Percentiles rank a stretch among this genome's conserved stretches.
phyloP scores from a whole-genome alignment of 352 stramenopile genomes.

The Phytophthora aleatoria region DNA sequence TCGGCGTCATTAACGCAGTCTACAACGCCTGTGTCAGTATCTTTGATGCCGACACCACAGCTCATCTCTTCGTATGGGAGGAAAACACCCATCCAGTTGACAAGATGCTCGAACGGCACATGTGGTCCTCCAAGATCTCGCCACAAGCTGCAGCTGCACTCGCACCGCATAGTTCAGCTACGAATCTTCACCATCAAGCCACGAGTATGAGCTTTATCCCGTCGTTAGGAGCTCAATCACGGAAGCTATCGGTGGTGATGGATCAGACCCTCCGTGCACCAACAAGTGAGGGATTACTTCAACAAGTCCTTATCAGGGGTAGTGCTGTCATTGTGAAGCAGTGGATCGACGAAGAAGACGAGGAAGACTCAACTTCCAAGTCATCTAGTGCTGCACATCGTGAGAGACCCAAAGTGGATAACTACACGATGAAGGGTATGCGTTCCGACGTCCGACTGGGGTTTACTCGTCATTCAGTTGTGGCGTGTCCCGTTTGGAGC shows the following conservation, averaged over 20 bases:
- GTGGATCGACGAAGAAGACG: constrained; percentile 41
- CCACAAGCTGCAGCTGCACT: constrained; percentile 28
- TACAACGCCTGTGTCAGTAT: constrained; percentile 77
- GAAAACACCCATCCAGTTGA: constrained; percentile 14
- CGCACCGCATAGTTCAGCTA: constrained; percentile 8
- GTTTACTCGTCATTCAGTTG: constrained; percentile 66
- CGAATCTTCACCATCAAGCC: constrained; percentile 8
- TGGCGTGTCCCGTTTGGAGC: constrained; percentile 76
- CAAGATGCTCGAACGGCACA: constrained; percentile 36
- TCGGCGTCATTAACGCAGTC: constrained; percentile 81
- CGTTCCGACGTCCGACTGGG: constrained; percentile 50
- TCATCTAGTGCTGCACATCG: constrained; percentile 9
- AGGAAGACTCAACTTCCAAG: constrained; percentile 11
- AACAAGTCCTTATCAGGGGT: constrained; percentile 57
- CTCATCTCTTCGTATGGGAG: constrained; percentile 74
- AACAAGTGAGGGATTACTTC: constrained; percentile 59
- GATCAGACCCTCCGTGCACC: constrained; percentile 59
- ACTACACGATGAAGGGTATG: constrained; percentile 43
- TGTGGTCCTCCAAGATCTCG: constrained; percentile 78
- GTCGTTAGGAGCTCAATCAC: constrained; percentile 39
- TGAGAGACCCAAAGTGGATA: constrained; percentile 18
- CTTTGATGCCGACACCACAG: constrained; percentile 60
- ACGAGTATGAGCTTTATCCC: constrained; percentile 37
- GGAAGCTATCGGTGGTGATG: constrained; percentile 64
- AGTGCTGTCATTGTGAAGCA: constrained; percentile 55